These are phyloP conservation scores for Castanopsis chinensis DNA, from an alignment of 306 rosid genomes.

Conservation along the genomic window DNA sequence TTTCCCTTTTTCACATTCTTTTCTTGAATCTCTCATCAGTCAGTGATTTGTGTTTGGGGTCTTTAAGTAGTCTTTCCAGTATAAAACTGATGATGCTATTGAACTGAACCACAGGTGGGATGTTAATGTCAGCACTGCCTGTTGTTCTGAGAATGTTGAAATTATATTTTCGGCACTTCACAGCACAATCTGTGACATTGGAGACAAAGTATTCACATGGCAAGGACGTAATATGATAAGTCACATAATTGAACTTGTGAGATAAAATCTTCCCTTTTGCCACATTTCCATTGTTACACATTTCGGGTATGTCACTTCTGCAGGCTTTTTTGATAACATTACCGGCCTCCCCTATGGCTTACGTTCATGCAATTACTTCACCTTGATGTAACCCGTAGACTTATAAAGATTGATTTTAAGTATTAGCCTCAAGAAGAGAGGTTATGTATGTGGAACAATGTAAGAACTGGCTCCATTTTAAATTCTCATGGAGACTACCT, in stretches of 20 bases:
- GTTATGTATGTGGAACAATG: no score
- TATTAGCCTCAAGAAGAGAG: no score
- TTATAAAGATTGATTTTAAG: neutral
- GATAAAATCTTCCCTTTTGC: constrained; percentile 29
- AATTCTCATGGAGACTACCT: no score
- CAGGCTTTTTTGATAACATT: neutral
- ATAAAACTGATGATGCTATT: constrained; percentile 4
- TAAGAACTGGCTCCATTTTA: no score
- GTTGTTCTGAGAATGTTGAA: constrained; percentile 68
- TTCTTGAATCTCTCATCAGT: neutral
- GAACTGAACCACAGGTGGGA: constrained; percentile 70
- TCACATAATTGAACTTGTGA: constrained; percentile 59
- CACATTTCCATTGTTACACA: neutral
- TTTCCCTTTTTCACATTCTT: constrained; percentile 15
- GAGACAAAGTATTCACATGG: constrained; percentile 40
- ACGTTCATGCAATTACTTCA: no score
- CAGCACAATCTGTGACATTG: constrained; percentile 61
- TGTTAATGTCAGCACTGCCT: constrained; percentile 40
- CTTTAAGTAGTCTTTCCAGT: neutral
- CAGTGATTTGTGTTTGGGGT: neutral
- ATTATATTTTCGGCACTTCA: constrained; percentile 67
- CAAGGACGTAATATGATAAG: constrained; percentile 58
- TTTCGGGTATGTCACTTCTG: neutral
- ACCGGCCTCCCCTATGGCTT: neutral
- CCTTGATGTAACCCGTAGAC: no score